phyloP scores from a whole-genome alignment of 164 flowering plant genomes.

The Kingdonia uniflora region DNA sequence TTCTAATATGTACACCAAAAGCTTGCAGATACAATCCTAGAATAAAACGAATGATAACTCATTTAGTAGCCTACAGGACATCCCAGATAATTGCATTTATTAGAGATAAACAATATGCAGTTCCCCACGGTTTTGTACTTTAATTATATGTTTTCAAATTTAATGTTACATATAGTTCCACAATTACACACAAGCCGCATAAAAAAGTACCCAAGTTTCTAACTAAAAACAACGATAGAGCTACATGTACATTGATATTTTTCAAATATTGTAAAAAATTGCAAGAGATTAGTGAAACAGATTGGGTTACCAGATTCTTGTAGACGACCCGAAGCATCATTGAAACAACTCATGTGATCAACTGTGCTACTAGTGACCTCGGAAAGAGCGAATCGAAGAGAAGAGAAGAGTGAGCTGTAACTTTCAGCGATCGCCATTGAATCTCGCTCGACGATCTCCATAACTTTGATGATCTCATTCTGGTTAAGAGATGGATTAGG shows the following conservation, averaged over 20 bases:
- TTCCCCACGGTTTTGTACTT: neutral
- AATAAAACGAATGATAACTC: too few species aligned
- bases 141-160: neutral
- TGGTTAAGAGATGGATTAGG: constrained; percentile 16
- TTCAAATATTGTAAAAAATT: too few species aligned
- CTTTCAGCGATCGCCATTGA: constrained; percentile 83
- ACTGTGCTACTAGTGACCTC: constrained; percentile 71
- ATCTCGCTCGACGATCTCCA: constrained; percentile 80
- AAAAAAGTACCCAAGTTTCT: neutral
- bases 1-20: too few species aligned
- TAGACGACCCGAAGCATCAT: constrained; percentile 75
- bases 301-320: constrained; percentile 98
- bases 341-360: constrained; percentile 84
- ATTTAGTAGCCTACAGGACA: too few species aligned
- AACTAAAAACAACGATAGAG: neutral
- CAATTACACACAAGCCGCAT: neutral
- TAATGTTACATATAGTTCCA: neutral
- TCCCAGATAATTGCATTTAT: too few species aligned
- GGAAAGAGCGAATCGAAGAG: constrained; percentile 76
- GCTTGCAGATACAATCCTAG: too few species aligned
- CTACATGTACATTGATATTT: neutral
- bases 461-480: constrained; percentile 44
- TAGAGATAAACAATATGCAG: too few species aligned
- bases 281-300: too few species aligned
- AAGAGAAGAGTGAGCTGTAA: constrained; percentile 75